Conservation (phyloP, 169 alveolate species). For the Plasmodium coatneyi region DNA sequence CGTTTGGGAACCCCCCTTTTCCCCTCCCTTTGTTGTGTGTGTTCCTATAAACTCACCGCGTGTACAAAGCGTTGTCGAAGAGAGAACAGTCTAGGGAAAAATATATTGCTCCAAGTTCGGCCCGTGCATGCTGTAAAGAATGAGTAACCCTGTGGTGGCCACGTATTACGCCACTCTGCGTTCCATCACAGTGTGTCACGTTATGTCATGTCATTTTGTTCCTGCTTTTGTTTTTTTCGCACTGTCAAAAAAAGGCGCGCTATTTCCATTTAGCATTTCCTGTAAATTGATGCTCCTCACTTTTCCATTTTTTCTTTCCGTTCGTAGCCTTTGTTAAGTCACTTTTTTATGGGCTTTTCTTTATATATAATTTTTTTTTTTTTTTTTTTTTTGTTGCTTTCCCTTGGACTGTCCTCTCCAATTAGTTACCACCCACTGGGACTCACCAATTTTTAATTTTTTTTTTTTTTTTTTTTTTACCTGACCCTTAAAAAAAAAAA, state of each 20-base stretch:
- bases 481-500: not conserved
- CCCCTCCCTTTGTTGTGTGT: not conserved
- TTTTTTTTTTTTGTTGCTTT: not conserved
- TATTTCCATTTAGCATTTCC: not conserved
- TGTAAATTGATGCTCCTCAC: not conserved
- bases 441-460: not conserved
- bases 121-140: not conserved
- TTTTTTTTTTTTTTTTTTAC: not conserved
- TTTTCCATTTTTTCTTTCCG: not conserved
- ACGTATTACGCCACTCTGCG: not conserved
- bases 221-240: not conserved
- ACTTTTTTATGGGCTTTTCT: not conserved
- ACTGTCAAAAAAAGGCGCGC: not conserved
- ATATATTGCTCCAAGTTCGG: not conserved
- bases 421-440: not conserved
- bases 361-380: too few relatives aligned
- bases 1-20: not conserved
- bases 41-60: not conserved
- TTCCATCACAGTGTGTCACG: not conserved
- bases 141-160: not conserved
- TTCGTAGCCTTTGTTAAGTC: not conserved
- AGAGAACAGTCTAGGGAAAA: not conserved
- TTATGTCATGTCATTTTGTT: not conserved
- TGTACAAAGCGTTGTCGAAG: not conserved
- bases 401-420: not conserved